phyloP scores from a whole-genome alignment of 805 yeast species.

The Spathaspora sp. region DNA sequence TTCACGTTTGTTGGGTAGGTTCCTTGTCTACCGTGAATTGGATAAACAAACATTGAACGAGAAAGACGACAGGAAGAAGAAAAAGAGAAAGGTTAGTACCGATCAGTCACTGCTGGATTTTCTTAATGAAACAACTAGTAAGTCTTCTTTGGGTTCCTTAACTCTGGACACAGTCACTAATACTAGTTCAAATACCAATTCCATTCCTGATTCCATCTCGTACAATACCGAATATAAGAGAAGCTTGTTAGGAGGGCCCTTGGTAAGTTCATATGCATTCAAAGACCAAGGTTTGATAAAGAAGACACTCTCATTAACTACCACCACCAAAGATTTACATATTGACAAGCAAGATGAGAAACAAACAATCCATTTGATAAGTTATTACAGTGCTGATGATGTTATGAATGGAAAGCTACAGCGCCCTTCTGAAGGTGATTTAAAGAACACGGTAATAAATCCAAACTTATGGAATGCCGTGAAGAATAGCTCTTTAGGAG shows the following conservation, averaged over 20 bases:
- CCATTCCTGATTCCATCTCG: slow-evolving; percentile 6
- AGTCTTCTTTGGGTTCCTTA: slow-evolving; percentile 1
- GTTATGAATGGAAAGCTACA: slow-evolving; percentile 54
- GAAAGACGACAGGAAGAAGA: slow-evolving; percentile 42
- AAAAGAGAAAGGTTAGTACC: slow-evolving; percentile 20
- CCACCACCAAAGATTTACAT: slow-evolving; percentile 30
- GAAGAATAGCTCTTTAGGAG: slow-evolving; percentile 58
- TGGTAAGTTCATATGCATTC: slow-evolving; percentile 58
- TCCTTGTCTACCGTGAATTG: slow-evolving; percentile 74
- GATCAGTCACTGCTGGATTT: background rate
- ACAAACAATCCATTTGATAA: slow-evolving; percentile 66
- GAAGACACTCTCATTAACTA: slow-evolving; percentile 71
- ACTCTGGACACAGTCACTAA: background rate
- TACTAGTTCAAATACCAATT: slow-evolving; percentile 1
- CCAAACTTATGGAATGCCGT: slow-evolving; percentile 52
- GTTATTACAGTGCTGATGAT: slow-evolving; percentile 76
- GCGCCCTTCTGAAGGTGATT: slow-evolving; percentile 55
- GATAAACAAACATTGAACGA: slow-evolving; percentile 39
- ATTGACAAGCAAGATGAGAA: slow-evolving; percentile 20
- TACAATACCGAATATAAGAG: slow-evolving; percentile 10
- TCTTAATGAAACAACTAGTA: slow-evolving; percentile 1
- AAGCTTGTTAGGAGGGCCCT: slow-evolving; percentile 48
- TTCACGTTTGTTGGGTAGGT: slow-evolving; percentile 80
- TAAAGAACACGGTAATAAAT: slow-evolving; percentile 48
- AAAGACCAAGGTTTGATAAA: slow-evolving; percentile 75